Base-by-base conservation (phyloP, 2,329 filamentous ascomycete genomes). In the Trichophyton verrucosum region DNA sequence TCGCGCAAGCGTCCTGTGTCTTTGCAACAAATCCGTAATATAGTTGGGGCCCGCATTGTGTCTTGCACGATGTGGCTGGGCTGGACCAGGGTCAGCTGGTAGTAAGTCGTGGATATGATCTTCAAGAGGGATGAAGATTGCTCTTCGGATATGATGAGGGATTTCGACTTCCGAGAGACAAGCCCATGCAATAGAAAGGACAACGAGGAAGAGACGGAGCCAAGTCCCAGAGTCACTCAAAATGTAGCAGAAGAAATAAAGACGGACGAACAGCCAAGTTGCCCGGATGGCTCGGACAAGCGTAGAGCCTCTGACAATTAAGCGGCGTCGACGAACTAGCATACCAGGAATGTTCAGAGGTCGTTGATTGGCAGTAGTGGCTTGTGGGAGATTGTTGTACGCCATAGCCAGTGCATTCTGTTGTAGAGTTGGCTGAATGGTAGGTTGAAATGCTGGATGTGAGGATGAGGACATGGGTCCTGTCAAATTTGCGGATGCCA, bases 201-300 rank as follows among this genome's bases (percentile, higher is more conserved):
- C 63, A 30, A 79, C 72, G 33, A 77, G 70, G 17, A 76, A 57
- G 36, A 73, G 71, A 27, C 77, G 74, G 8, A 72, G 70, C 74
- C 75, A 78, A 3, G 74, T 76, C 4, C 75, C 75, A n/a, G 76
- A 72, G 22, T 77, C 76, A 30, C 78, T 78, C 62, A 84, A 77
- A 66, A 86, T 77, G 68, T 82, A 85, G 60, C 80, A 77, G 66
- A 85, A 82, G 61, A 81, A 78, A 61, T 81, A 78, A 20, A 85
- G 70, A 8, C 83, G 79, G 57, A 83, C 71, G 24, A 84, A 77
- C 1, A 85, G 75, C 83, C 83, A 86, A 24, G 80, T 64, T 27
- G 80, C 77, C 55, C 73, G 62, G 17, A 76, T 63, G 13, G 30
- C 42, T 49, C 56, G 42, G 9, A 60, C 13, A 40, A 61, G 15